Percentiles rank a stretch among this genome's conserved stretches.
These are phyloP conservation scores for Knoxia roxburghii DNA, from an alignment of 257 asterid genomes.

Conservation along the genomic window DNA sequence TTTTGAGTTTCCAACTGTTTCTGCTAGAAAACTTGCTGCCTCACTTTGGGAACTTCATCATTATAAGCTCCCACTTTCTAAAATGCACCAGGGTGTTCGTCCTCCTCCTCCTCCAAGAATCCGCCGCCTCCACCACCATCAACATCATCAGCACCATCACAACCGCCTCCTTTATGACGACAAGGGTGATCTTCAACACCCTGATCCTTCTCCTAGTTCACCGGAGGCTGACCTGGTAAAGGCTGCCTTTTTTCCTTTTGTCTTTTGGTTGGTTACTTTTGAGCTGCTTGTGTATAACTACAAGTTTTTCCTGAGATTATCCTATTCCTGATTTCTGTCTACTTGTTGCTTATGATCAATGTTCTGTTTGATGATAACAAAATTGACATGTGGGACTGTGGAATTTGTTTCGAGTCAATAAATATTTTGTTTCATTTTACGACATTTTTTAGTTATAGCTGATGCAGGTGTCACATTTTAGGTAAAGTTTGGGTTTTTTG, in stretches of 20 bases:
- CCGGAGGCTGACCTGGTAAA: slow-evolving; percentile 71
- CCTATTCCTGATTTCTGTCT: background rate
- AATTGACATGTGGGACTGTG: background rate
- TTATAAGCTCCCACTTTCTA: slow-evolving; percentile 41
- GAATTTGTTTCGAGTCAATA: background rate
- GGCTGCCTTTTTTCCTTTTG: background rate
- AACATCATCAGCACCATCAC: slow-evolving; percentile 19
- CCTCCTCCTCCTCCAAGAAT: slow-evolving; percentile 52
- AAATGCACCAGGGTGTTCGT: slow-evolving; percentile 54
- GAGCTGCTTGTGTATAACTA: no score
- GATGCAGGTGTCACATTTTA: background rate
- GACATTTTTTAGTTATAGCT: background rate
- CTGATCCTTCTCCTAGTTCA: slow-evolving; percentile 62
- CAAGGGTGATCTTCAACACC: slow-evolving; percentile 28
- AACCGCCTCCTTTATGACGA: slow-evolving; percentile 39
- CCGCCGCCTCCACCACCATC: slow-evolving; percentile 41
- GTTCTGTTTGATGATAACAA: background rate
- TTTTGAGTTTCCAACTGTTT: slow-evolving; percentile 32
- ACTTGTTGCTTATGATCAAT: background rate
- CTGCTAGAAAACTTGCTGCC: slow-evolving; percentile 89
- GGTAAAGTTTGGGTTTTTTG: slow-evolving; percentile 10
- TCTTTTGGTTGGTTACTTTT: background rate
- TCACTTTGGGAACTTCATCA: slow-evolving; percentile 74
- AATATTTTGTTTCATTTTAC: background rate
- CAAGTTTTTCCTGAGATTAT: background rate